phyloP scores from a whole-genome alignment of 257 asterid species.

The Solanum etuberosum region DNA sequence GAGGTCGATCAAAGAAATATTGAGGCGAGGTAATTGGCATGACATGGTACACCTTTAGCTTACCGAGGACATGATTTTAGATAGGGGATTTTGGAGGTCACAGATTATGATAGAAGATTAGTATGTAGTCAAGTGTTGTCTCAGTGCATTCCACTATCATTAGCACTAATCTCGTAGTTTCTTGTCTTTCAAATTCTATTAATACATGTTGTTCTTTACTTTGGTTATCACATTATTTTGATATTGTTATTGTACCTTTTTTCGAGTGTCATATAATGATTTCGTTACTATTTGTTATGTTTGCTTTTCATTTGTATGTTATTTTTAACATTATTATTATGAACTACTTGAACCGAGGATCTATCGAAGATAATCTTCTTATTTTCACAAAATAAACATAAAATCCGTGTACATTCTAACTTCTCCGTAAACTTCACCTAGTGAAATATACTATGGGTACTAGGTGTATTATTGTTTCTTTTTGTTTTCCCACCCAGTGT shows the following conservation, averaged over 20 bases:
- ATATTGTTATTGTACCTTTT: background rate
- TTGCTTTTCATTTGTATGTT: background rate
- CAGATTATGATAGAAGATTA: too few relatives aligned
- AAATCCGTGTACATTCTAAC: background rate
- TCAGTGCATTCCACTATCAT: too few relatives aligned
- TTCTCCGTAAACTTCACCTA: background rate
- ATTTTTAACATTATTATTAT: background rate
- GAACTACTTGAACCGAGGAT: background rate
- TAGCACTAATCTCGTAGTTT: too few relatives aligned
- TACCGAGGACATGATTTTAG: too few relatives aligned
- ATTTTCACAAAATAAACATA: background rate
- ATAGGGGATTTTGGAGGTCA: too few relatives aligned
- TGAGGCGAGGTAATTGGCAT: too few relatives aligned
- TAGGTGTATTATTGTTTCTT: too few relatives aligned
- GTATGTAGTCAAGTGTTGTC: too few relatives aligned
- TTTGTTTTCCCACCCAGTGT: too few relatives aligned
- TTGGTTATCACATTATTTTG: background rate
- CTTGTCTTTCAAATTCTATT: background rate
- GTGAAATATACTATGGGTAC: background rate
- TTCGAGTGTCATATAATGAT: background rate
- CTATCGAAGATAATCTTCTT: background rate
- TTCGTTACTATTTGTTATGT: background rate
- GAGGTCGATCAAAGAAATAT: too few relatives aligned
- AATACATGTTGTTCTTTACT: background rate
- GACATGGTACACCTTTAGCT: too few relatives aligned